Evolutionary conservation across 768 basidiomycete species (phyloP), one percentile per base, ranked within the genome.

Genomic region (Gloeophyllum trabeum): DNA sequence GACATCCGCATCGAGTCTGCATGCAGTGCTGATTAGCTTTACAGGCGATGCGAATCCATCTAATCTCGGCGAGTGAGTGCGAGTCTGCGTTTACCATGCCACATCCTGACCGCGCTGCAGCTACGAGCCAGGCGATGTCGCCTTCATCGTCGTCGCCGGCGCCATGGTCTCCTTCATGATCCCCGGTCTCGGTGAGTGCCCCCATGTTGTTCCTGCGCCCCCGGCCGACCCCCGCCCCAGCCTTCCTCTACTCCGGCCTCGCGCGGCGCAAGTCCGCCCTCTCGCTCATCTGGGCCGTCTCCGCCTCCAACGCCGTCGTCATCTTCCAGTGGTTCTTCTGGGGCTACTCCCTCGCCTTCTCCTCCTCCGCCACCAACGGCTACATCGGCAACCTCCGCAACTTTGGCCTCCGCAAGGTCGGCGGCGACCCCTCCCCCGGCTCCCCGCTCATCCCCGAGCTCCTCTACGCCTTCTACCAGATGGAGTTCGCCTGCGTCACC

Each of bases 301-400:
- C 73, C 26, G 81, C 80, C 3, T 71, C 75, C 51, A 86, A 86
- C 51, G 82, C 81, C 5, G 67, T 87, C 47, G 76, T 76, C 47
- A 79, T 86, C 44, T 79, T 86, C 57, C 81, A 84, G 53, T 88
- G 85, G 85, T 89, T 73, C 57, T 68, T 79, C 60, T 81, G 80
- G 79, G 81, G 81, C 59, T 93, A 91, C 63, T 83, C 75, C 1
- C 68, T 93, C 24, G 83, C 87, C 1, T 93, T 93, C 62, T 88
- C 86, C 3, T 69, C 79, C 2, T 69, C 81, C 2, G 78, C 80
- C 3, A 79, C 76, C 41, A 81, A 83, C 56, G 75, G 83, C 24
- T 81, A 66, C 63, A 87, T 88, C 45, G 85, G 85, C 35, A 78
- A 93, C 59, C 74, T 96, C 19, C 66, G 66, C 26, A 76, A 87